Percentiles rank a stretch among this genome's conserved stretches.
phyloP scores from a whole-genome alignment of 106 monocot genomes.

The Phalaenopsis aphrodite region DNA sequence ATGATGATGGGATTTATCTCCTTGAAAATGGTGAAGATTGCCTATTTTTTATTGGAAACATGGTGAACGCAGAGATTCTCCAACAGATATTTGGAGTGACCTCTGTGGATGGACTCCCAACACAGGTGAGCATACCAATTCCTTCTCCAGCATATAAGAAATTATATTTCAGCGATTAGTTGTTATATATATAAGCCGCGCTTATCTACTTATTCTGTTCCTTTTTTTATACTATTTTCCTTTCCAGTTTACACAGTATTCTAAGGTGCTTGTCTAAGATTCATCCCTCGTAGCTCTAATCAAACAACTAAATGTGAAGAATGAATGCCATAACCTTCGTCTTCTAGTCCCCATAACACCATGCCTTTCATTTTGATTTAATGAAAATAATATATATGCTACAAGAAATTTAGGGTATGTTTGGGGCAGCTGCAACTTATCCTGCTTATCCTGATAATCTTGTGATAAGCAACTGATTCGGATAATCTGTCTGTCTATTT shows the following conservation, averaged over 20 bases:
- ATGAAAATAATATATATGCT: too few species aligned
- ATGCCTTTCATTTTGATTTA: too few species aligned
- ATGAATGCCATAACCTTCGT: neutral
- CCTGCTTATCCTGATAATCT: too few species aligned
- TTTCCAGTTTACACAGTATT: neutral
- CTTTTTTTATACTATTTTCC: neutral
- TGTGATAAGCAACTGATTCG: too few species aligned
- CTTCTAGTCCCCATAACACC: neutral
- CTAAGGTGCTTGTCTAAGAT: neutral
- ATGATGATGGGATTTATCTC: conserved; percentile 89
- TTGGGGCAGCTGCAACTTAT: too few species aligned
- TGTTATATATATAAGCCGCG: neutral
- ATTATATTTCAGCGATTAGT: neutral
- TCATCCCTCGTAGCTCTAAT: neutral
- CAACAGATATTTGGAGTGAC: conserved; percentile 76
- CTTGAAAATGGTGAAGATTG: conserved; percentile 98
- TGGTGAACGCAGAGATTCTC: conserved; percentile 50
- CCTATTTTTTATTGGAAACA: conserved; percentile 80
- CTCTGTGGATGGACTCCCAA: conserved; percentile 57
- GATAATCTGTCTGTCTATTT: too few species aligned
- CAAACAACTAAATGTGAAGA: neutral
- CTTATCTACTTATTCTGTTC: neutral
- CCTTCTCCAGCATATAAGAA: conserved; percentile 2
- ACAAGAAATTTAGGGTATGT: too few species aligned
- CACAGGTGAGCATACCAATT: conserved; percentile 40